These are phyloP conservation scores for Penicillium roqueforti DNA, from an alignment of 495 filamentous ascomycete genomes.

Conservation along the genomic window DNA sequence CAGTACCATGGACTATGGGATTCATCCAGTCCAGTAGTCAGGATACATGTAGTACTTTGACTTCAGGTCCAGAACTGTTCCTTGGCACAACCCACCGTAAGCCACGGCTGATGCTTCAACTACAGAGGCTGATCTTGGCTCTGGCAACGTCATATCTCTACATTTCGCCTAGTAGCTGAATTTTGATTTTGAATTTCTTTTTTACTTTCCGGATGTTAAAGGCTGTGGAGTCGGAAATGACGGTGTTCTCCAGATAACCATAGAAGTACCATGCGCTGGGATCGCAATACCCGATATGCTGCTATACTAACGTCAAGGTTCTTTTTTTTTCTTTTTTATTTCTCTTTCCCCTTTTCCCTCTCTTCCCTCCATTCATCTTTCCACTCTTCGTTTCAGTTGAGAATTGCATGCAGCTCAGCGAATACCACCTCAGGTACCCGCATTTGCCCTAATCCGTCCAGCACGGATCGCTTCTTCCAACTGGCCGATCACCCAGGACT, in stretches of 20 bases:
- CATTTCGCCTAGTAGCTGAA: slow-evolving; percentile 1
- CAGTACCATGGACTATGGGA: background rate
- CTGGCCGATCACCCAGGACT: background rate
- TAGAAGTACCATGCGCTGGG: background rate
- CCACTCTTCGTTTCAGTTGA: background rate
- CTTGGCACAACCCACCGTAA: slow-evolving; percentile 1
- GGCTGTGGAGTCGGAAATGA: slow-evolving; percentile 2
- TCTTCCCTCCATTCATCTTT: slow-evolving; percentile 1
- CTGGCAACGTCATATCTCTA: slow-evolving; percentile 1
- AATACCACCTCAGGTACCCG: slow-evolving; percentile 2
- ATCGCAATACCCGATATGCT: background rate
- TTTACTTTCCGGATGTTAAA: background rate
- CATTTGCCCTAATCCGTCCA: slow-evolving; percentile 12
- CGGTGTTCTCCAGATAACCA: slow-evolving; percentile 1
- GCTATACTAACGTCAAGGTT: slow-evolving; percentile 13
- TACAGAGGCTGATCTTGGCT: slow-evolving; percentile 2
- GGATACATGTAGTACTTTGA: background rate
- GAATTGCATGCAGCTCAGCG: background rate
- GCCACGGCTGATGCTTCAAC: slow-evolving; percentile 6
- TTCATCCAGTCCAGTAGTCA: background rate
- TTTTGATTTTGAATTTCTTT: slow-evolving; percentile 14
- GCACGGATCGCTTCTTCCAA: background rate
- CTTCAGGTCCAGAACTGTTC: background rate
- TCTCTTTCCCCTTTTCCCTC: slow-evolving; percentile 5
- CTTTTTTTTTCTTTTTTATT: slow-evolving; percentile 4